Base-by-base conservation (phyloP, 768 basidiomycete genomes). In the Phanerochaete carnosa region DNA sequence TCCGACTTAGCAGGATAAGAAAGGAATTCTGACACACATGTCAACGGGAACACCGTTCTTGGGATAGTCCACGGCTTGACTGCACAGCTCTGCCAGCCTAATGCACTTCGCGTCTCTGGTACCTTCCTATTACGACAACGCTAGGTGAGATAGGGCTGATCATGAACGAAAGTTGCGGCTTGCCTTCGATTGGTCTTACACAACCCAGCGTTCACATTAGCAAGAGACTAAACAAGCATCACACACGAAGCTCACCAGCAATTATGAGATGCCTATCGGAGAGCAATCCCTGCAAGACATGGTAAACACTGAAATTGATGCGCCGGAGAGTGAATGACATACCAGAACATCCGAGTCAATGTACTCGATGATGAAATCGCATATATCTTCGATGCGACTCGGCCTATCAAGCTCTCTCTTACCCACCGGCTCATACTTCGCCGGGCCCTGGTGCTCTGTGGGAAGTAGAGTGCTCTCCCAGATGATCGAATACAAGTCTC, bases 271-370 rank as follows among this genome's bases (percentile, higher is more conserved):
- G 84, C 55, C 85, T 78, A 63, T 83, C 83, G 1, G 89, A 85
- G 19, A 92, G 64, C 9, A 93, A 74, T 11, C 90, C 89, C 90
- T 90, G 39, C 39, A 60, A 8, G 19, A 46, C 39, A 46, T 22
- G 52, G 54, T 45, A 29, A 57, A 26, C 59, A 39, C 64, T 45
- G 19, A 39, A 29, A 15, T 39, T 22, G 26, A 43, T 12, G 35
- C 23, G 16, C 35, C 16, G 0, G n/a, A 7, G 23, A 8, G 53
- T 29, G 39, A 49, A 29, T 50, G 7, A 67, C 80, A 22, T 72
- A 91, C 90, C 80, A 92, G 72, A 45, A 92, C 82, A 66, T 94
- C 90, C 0, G 90, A 91, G 63, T 90, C 81, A 69, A 94, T 91
- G 59, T 93, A 94, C 65, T 94, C 86, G 15, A 92, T 84, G 25